Evolutionary conservation across 345 rosid species (phyloP), one percentile per base, ranked within the genome.

Genomic region (Gossypium mustelinum): DNA sequence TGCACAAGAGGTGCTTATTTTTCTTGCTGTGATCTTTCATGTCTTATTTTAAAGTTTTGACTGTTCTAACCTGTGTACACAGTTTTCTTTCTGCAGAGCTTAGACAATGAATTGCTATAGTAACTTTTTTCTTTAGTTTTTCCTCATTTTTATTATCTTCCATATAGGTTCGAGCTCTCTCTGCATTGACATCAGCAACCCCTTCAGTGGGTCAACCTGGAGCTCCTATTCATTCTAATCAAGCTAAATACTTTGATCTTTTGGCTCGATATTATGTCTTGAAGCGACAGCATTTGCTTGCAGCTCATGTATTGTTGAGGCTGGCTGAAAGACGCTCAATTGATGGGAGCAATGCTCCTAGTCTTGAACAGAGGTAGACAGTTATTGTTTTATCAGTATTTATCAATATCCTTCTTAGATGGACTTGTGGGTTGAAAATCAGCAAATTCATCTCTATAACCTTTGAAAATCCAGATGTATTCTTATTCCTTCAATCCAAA

Each of bases 211-310:
- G 88, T 72, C 98, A 88, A 79, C 76, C 89, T 48, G 88, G 92
- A 80, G 80, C 87, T 70, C 68, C 78, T 22, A 72, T 88, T 63
- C 82, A 87, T 73, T 82, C 91, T 77, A 80, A 79, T 81, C 97
- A 89, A 84, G 89, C 87, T 45, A 95, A 89, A 84, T 91, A 87
- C 83, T 84, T 89, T 79, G 97, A 93, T 82, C 93, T 95, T 64
- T 87, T 93, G 83, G 98, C 94, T 25, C 88, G 90, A 29, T 95
- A 93, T 82, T 95, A 95, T 82, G 98, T 95, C 81, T 84, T 84
- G 59, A 93, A 91, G 88, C 84, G 98, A 67, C 98, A 95, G 76
- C 99, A 95, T 80, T 52, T 87, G 64, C 99, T 95, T 84, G 98
- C 99, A 52, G 97, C 99, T 75, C 98, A 91, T 83, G 86, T 93